A percentile compares a stretch with the other conserved stretches of the same genome.
Evolutionary conservation across 192 early-diverging fungal genomes (phyloP).

Genomic region (Linnemannia zychae): DNA sequence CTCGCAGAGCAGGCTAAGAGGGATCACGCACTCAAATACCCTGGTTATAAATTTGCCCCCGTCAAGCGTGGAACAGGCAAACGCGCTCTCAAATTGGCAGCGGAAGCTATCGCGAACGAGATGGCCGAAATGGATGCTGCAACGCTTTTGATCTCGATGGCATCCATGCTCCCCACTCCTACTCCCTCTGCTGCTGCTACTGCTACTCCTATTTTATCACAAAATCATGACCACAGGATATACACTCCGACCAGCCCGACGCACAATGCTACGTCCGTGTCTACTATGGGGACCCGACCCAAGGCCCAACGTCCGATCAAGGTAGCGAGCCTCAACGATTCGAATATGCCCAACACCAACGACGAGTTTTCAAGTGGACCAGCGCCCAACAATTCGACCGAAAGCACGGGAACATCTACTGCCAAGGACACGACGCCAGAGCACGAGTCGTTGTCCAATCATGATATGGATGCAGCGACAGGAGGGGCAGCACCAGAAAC

Average conservation of each 20-base stretch:
- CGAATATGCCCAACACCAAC: not conserved
- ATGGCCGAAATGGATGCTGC: not conserved
- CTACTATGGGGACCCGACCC: not conserved
- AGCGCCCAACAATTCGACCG: not conserved
- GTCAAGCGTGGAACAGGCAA: constrained; percentile 23
- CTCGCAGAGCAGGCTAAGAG: constrained; percentile 26
- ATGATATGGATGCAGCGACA: not conserved
- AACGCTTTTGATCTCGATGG: not conserved
- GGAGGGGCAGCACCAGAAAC: not conserved
- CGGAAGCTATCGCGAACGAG: not conserved
- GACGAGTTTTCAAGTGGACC: not conserved
- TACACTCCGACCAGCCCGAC: not conserved
- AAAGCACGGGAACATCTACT: not conserved
- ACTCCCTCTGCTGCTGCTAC: not conserved
- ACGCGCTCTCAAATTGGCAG: constrained; percentile 21
- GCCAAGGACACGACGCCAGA: not conserved
- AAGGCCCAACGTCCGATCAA: not conserved
- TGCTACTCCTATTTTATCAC: not conserved
- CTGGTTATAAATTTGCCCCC: constrained; percentile 41
- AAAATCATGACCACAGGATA: not conserved
- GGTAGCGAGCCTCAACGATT: constrained; percentile 5
- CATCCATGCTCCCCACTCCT: not conserved
- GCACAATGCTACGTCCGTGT: not conserved
- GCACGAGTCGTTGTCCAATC: too few species aligned
- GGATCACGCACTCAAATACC: constrained; percentile 28